Evolutionary conservation across 257 asterid genomes (phyloP), one percentile per base, ranked within the genome.

Genomic region (Scutellaria galericulata): DNA sequence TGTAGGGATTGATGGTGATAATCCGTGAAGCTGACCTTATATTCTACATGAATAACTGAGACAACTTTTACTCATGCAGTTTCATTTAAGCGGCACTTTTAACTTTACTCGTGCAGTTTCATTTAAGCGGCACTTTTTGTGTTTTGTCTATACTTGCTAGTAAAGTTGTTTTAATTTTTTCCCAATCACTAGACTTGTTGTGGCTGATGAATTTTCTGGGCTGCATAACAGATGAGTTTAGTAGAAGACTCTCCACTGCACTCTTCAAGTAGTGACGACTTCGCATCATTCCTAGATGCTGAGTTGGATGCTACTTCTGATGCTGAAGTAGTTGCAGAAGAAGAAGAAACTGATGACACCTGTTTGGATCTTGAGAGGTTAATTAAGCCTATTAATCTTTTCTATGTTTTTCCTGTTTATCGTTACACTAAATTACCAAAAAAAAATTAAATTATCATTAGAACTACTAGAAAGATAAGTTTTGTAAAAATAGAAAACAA

Each of bases 181-280:
- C 61, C 39, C 58, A 4, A n/a, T 24, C 62, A 27, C 8, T 27
- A 40, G 18, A 41, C 68, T 65, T 37, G 22, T 46, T n/a, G 15
- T 40, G n/a, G 44, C 41, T 48, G 39, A 47, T 60, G 51, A 14
- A 54, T 39, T 74, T 67, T 40, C 31, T 42, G 63, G 59, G 61
- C 11, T 72, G 46, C 42, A 18, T 82, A 66, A 39, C 83, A 87
- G 98, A 93, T 93, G 98, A 91, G 96, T 82, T 71, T 93, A 80
- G 68, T 79, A 5, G 86, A 87, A 24, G 96, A 89, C 68, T 93
- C 97, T 18, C 96, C 98, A 0, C 82, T 74, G 31, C 88, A 78
- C 75, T 91, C 98, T 1, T 89, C 97, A 13, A 91, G 98, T 76
- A 88, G 96, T 57, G 97, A 89, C 39, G 96, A 91, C 78, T 86